Evolutionary conservation across 495 filamentous ascomycete genomes (phyloP).

Genomic region (Penicillium bialowiezense): DNA sequence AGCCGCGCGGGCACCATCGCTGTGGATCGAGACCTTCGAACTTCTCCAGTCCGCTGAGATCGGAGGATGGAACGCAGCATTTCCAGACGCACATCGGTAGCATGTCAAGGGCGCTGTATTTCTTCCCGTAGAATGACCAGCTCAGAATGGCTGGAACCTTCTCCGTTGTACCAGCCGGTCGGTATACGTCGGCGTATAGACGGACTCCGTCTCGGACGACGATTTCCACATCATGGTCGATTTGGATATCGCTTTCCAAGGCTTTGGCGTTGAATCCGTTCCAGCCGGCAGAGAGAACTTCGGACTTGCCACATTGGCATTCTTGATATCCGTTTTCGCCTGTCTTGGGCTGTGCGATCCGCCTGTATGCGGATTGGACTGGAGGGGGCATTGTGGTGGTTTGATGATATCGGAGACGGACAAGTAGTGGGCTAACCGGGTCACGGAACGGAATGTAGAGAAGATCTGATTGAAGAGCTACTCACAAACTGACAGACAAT

Average conservation of each 20-base stretch:
- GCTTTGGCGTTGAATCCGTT: slow-evolving; percentile 28
- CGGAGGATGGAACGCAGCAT: slow-evolving; percentile 18
- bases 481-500: too few species aligned
- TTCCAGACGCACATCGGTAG: slow-evolving; percentile 22
- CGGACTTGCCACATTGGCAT: slow-evolving; percentile 25
- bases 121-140: slow-evolving; percentile 40
- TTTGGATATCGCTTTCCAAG: slow-evolving; percentile 16
- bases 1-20: slow-evolving; percentile 37
- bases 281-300: slow-evolving; percentile 25
- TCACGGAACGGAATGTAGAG: too few species aligned
- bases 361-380: slow-evolving; percentile 31
- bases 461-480: too few species aligned
- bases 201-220: slow-evolving; percentile 27
- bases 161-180: slow-evolving; percentile 23
- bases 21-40: slow-evolving; percentile 48
- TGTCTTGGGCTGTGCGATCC: slow-evolving; percentile 22
- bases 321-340: slow-evolving; percentile 30
- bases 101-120: slow-evolving; percentile 27
- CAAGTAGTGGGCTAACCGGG: too few species aligned
- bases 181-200: slow-evolving; percentile 36
- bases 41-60: slow-evolving; percentile 32
- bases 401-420: slow-evolving; percentile 4
- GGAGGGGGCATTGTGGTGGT: slow-evolving; percentile 23
- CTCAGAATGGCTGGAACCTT: slow-evolving; percentile 36
- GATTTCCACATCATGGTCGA: slow-evolving; percentile 34